Evolutionary conservation across 768 basidiomycete genomes (phyloP).

Genomic region (Ephemerocybe angulata): DNA sequence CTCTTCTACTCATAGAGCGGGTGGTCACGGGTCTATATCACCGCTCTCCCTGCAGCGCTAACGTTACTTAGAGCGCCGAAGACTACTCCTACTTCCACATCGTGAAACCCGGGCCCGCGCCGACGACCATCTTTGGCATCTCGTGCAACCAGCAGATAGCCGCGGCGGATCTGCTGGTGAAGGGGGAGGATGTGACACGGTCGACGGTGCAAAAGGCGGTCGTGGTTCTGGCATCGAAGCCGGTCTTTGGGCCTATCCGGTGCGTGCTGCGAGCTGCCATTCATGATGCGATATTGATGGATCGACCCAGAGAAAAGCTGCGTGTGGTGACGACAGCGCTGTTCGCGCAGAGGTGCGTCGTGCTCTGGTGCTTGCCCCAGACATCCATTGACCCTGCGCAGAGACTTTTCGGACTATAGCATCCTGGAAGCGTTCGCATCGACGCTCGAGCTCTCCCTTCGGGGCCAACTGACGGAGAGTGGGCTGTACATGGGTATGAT

Average conservation of each 20-base stretch:
- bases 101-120: slow-evolving; percentile 64
- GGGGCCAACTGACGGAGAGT: slow-evolving; percentile 84
- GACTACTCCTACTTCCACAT: slow-evolving; percentile 98
- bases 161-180: slow-evolving; percentile 70
- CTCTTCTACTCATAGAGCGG: too few relatives aligned
- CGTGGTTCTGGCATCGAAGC: slow-evolving; percentile 86
- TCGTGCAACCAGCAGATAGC: slow-evolving; percentile 98
- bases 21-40: too few relatives aligned
- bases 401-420: slow-evolving; percentile 82
- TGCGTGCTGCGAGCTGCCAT: neutral
- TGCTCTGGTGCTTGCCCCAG: neutral
- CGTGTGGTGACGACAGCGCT: slow-evolving; percentile 91
- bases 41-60: too few relatives aligned
- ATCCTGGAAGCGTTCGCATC: slow-evolving; percentile 87
- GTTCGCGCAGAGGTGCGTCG: slow-evolving; percentile 70
- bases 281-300: neutral
- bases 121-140: slow-evolving; percentile 91
- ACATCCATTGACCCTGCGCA: slow-evolving; percentile 19
- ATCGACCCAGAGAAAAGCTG: slow-evolving; percentile 67
- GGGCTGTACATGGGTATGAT: slow-evolving; percentile 89
- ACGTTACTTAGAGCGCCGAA: slow-evolving; percentile 87
- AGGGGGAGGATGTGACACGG: slow-evolving; percentile 83
- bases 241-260: slow-evolving; percentile 91
- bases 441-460: slow-evolving; percentile 72
- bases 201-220: slow-evolving; percentile 98